Conservation (phyloP, 2,329 filamentous ascomycete species). For the Alternaria postmessia region DNA sequence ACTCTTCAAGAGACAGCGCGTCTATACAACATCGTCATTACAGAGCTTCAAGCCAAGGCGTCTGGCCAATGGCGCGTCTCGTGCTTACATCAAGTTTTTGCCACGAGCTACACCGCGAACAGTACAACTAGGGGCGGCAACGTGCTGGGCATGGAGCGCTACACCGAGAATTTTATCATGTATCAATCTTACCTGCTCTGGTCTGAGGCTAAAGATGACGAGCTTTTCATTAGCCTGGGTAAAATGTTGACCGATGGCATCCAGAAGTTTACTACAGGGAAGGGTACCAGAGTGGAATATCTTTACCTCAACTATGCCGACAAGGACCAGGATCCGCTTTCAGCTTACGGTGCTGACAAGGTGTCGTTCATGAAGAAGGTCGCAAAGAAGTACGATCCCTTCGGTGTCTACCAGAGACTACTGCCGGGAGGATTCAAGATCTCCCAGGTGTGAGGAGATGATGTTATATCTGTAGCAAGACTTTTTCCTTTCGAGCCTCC, state of each 20-base stretch:
- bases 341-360: slow-evolving; percentile 53
- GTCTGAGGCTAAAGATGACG: slow-evolving; percentile 17
- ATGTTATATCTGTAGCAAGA: not conserved
- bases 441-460: not conserved
- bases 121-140: slow-evolving; percentile 29
- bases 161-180: slow-evolving; percentile 28
- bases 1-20: not conserved
- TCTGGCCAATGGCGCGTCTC: slow-evolving; percentile 17
- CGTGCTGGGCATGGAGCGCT: slow-evolving; percentile 30
- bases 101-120: slow-evolving; percentile 24
- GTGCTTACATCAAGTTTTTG: slow-evolving; percentile 30
- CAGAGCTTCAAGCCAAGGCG: not conserved
- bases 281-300: slow-evolving; percentile 16
- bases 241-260: slow-evolving; percentile 20
- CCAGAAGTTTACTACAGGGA: slow-evolving; percentile 12
- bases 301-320: slow-evolving; percentile 49
- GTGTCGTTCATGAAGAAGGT: slow-evolving; percentile 43
- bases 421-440: slow-evolving; percentile 55
- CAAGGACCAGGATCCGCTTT: slow-evolving; percentile 46
- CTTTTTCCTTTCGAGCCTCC: accelerated
- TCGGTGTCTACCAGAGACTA: slow-evolving; percentile 49
- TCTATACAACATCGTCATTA: not conserved
- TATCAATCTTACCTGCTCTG: slow-evolving; percentile 21
- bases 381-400: slow-evolving; percentile 51
- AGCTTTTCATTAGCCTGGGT: slow-evolving; percentile 1